A percentile compares a stretch with the other conserved stretches of the same genome.
These are phyloP conservation scores for Cystofilobasidium macerans DNA, from an alignment of 768 basidiomycete genomes.

Conservation along the genomic window DNA sequence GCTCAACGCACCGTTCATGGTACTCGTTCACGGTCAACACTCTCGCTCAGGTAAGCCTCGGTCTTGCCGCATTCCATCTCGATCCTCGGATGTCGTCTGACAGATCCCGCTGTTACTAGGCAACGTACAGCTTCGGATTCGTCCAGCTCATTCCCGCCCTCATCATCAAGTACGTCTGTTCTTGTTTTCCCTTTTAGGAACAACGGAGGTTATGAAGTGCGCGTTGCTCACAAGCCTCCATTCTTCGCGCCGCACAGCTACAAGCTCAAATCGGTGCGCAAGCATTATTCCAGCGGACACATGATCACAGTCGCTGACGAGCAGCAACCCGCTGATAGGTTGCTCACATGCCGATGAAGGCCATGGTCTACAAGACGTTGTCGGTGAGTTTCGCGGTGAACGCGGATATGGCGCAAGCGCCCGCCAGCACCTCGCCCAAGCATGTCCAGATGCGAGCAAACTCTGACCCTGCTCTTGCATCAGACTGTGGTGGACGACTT, in stretches of 20 bases:
- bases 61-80: background rate
- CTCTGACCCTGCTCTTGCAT: background rate
- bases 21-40: slow-evolving; percentile 92
- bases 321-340: background rate
- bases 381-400: slow-evolving; percentile 50
- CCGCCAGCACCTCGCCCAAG: background rate
- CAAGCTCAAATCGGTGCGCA: slow-evolving; percentile 85
- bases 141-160: slow-evolving; percentile 61
- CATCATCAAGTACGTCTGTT: slow-evolving; percentile 57
- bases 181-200: too few relatives aligned
- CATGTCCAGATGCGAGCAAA: background rate
- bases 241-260: slow-evolving; percentile 41
- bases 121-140: slow-evolving; percentile 69
- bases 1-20: slow-evolving; percentile 73
- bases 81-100: background rate
- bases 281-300: too few relatives aligned
- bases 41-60: slow-evolving; percentile 44
- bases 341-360: slow-evolving; percentile 44
- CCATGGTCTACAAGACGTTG: slow-evolving; percentile 84
- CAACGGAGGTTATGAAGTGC: too few relatives aligned
- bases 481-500: background rate
- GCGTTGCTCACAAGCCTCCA: too few relatives aligned
- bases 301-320: slow-evolving; percentile 43
- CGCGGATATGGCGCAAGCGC: slow-evolving; percentile 54
- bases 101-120: slow-evolving; percentile 22